Conservation (phyloP, 2,329 filamentous ascomycete genomes). For the Ophiostoma ulmi region DNA sequence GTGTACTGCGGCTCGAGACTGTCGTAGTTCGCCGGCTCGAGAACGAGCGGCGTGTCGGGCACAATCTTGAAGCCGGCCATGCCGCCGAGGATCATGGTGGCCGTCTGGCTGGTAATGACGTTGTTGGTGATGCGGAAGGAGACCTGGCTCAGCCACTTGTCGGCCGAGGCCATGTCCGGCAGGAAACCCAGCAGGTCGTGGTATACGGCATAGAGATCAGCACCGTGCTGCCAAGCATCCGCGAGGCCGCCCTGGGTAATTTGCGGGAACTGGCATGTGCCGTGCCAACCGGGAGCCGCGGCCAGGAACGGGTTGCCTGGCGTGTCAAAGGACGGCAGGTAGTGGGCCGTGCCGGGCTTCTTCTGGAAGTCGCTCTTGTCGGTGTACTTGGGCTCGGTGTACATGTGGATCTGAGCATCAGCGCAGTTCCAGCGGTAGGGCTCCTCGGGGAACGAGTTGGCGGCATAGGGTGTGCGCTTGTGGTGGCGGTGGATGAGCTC, state of each 20-base stretch:
- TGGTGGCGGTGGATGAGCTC: constrained; percentile 79
- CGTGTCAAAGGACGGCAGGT: constrained; percentile 61
- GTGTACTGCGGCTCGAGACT: constrained; percentile 68
- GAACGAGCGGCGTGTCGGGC: constrained; percentile 42
- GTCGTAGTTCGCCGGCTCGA: constrained; percentile 57
- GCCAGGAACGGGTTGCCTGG: constrained; percentile 62
- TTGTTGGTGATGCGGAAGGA: constrained; percentile 74
- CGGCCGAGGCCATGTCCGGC: constrained; percentile 41
- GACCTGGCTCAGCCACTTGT: constrained; percentile 43
- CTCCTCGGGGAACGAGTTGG: constrained; percentile 71
- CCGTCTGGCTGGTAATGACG: constrained; percentile 75
- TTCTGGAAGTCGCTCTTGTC: constrained; percentile 37
- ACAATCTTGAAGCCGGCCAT: constrained; percentile 62
- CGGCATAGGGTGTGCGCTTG: constrained; percentile 74
- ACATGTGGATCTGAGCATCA: constrained; percentile 65
- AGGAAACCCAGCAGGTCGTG: constrained; percentile 63
- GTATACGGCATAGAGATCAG: constrained; percentile 73
- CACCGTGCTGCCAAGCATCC: constrained; percentile 70
- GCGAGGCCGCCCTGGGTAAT: constrained; percentile 66
- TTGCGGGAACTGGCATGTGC: constrained; percentile 75
- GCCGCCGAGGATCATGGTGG: constrained; percentile 65
- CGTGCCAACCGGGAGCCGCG: constrained; percentile 59
- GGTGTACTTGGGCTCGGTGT: constrained; percentile 48
- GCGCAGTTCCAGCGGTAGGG: constrained; percentile 67
- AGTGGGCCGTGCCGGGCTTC: constrained; percentile 40